Evolutionary conservation across 768 basidiomycete genomes (phyloP), one percentile per base, ranked within the genome.

Genomic region (Hemileccinum rubropunctum): DNA sequence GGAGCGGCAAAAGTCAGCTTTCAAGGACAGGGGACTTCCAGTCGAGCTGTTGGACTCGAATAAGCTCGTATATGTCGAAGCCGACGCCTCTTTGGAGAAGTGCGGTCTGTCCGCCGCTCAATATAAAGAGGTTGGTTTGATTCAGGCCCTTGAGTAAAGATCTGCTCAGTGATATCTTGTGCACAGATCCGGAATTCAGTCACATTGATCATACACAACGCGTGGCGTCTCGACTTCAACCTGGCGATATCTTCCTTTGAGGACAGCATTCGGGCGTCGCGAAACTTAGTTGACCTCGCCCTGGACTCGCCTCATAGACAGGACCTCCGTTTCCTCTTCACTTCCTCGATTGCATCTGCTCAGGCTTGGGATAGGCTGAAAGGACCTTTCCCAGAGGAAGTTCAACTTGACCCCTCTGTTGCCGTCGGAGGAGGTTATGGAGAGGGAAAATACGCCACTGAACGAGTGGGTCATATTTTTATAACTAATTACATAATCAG

Each of bases 191-290:
- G 57, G 1, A 49, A 51, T 3, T 66, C 69, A 0, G 59, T 74
- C 26, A 70, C 69, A 3, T 30, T 69, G 21, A 61, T 76, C 42
- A 70, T 76, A 18, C 75, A 76, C 46, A 73, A 65, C 4, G 74
- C 76, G 3, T 77, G 76, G 76, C 65, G 61, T n/a, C 61, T 77
- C 40, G 70, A 78, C 43, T 76, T 76, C 50, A 76, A 71, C 45
- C 47, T 73, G 30, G 61, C 60, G 3, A 59, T 78, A 10, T 60
- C 70, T 6, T 76, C n/a, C n/a, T 75, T 77, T 45, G 75, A 76
- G 32, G 68, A 71, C 4, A 74, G 64, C 45, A 63, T 78, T 12
- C 65, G 60, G 33, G 69, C 60, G 14, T 71, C 72, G 3, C 71
- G 75, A 5, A 71, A 74, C 36, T 58, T 72, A 1, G 42, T 63